phyloP scores from a whole-genome alignment of 2,329 filamentous ascomycete genomes.

The Nothophoma quercina region DNA sequence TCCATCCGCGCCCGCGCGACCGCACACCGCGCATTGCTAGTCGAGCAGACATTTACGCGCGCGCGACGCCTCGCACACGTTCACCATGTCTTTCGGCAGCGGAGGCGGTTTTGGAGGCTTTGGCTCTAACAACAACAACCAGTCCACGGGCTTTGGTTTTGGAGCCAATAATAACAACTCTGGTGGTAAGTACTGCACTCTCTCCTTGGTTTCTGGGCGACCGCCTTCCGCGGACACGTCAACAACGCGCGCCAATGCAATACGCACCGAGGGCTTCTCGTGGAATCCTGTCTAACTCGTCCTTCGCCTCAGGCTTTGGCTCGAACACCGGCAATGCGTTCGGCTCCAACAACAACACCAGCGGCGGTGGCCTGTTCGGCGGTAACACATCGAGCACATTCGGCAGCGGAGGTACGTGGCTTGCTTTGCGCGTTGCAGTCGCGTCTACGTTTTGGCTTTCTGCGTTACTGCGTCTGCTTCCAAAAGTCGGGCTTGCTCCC shows the following conservation, averaged over 20 bases:
- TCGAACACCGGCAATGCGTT: constrained; percentile 48
- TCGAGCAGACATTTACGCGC: constrained; percentile 29
- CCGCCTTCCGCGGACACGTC: constrained; percentile 33
- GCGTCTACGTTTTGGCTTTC: constrained; percentile 24
- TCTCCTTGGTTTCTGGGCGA: constrained; percentile 22
- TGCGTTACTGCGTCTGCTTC: constrained; percentile 6
- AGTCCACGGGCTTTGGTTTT: constrained; percentile 49
- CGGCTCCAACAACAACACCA: constrained; percentile 42
- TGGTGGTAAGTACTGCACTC: constrained; percentile 60
- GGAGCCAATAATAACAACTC: constrained; percentile 48
- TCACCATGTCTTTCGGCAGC: constrained; percentile 59
- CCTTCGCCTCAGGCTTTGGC: constrained; percentile 52
- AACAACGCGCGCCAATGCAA: constrained; percentile 38
- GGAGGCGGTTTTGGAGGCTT: constrained; percentile 53
- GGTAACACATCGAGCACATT: constrained; percentile 42
- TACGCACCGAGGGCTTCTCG: constrained; percentile 36
- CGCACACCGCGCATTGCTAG: constrained; percentile 31
- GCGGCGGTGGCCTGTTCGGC: constrained; percentile 43
- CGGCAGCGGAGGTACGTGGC: constrained; percentile 50
- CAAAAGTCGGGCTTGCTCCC: background rate
- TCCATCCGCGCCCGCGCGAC: constrained; percentile 26
- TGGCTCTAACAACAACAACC: constrained; percentile 50
- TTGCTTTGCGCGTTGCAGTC: constrained; percentile 44
- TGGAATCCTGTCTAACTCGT: constrained; percentile 49
- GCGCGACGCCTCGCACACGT: constrained; percentile 30